A percentile compares a stretch with the other conserved stretches of the same genome.
These are phyloP conservation scores for Daldinia bambusicola DNA, from an alignment of 495 filamentous ascomycete genomes.

Conservation along the genomic window DNA sequence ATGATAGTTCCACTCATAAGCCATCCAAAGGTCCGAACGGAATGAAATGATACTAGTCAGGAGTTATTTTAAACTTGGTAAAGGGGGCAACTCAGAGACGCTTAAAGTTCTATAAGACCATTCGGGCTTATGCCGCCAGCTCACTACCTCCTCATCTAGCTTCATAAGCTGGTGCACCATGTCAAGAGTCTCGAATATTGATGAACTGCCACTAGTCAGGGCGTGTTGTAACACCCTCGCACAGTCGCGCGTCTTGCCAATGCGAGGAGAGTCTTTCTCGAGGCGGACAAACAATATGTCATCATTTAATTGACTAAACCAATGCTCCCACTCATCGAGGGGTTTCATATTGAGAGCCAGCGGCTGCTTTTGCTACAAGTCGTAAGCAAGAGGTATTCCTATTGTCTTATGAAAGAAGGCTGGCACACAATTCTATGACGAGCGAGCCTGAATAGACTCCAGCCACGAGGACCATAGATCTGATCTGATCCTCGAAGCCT, in stretches of 20 bases:
- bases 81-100: conserved; percentile 38
- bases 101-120: conserved; percentile 46
- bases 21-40: conserved; percentile 50
- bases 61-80: conserved; percentile 18
- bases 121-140: conserved; percentile 44
- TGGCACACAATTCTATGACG: conserved; percentile 48
- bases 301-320: conserved; percentile 44
- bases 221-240: conserved; percentile 40
- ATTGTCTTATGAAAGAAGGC: neutral
- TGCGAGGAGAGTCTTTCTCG: conserved; percentile 46
- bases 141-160: conserved; percentile 40
- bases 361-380: conserved; percentile 47
- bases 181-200: conserved; percentile 26
- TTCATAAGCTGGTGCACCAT: conserved; percentile 43
- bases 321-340: conserved; percentile 36
- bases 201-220: conserved; percentile 23
- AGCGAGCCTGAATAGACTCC: conserved; percentile 49
- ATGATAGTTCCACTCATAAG: conserved; percentile 57
- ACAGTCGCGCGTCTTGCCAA: conserved; percentile 46
- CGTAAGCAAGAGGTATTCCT: neutral
- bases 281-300: conserved; percentile 33
- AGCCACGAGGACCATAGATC: conserved; percentile 46
- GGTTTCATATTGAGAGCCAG: conserved; percentile 39
- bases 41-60: conserved; percentile 43
- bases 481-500: conserved; percentile 46